phyloP scores from a whole-genome alignment of 2,329 filamentous ascomycete species.

The Nothomitra cinnamomea region DNA sequence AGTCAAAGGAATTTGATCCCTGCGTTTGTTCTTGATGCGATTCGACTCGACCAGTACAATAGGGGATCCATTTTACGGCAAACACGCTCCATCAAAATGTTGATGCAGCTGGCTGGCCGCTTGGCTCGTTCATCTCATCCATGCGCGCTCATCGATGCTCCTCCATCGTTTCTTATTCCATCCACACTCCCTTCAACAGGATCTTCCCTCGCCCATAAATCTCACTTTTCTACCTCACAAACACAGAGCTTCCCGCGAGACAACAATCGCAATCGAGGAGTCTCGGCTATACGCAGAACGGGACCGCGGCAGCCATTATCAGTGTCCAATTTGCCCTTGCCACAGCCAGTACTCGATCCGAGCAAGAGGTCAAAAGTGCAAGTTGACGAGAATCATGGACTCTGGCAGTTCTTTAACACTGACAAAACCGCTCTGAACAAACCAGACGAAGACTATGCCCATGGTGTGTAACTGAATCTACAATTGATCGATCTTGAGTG shows the following conservation, averaged over 20 bases:
- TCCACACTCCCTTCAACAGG: conserved; percentile 11
- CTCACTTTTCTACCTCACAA: conserved; percentile 36
- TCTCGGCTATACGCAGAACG: conserved; percentile 64
- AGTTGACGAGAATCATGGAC: conserved; percentile 60
- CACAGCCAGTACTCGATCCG: conserved; percentile 47
- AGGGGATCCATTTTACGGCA: background rate
- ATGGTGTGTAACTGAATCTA: conserved; percentile 35
- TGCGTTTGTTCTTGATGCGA: too few relatives aligned
- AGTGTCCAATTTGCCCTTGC: conserved; percentile 54
- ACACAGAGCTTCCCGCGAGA: conserved; percentile 42
- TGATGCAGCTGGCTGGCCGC: conserved; percentile 15
- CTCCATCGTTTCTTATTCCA: conserved; percentile 28
- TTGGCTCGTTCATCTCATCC: conserved; percentile 13
- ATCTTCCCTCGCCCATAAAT: background rate
- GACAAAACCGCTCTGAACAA: conserved; percentile 51
- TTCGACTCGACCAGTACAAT: too few relatives aligned
- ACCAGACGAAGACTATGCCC: conserved; percentile 50
- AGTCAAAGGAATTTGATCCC: too few relatives aligned
- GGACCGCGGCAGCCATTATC: conserved; percentile 60
- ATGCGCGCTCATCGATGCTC: conserved; percentile 21
- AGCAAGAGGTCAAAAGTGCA: conserved; percentile 37
- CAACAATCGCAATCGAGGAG: conserved; percentile 61
- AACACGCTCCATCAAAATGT: background rate
- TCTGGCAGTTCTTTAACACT: conserved; percentile 80
- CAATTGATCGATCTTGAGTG: too few relatives aligned